These are phyloP conservation scores for Suhomyces bolitotheri DNA, from an alignment of 1,139 yeast genomes.

Conservation along the genomic window DNA sequence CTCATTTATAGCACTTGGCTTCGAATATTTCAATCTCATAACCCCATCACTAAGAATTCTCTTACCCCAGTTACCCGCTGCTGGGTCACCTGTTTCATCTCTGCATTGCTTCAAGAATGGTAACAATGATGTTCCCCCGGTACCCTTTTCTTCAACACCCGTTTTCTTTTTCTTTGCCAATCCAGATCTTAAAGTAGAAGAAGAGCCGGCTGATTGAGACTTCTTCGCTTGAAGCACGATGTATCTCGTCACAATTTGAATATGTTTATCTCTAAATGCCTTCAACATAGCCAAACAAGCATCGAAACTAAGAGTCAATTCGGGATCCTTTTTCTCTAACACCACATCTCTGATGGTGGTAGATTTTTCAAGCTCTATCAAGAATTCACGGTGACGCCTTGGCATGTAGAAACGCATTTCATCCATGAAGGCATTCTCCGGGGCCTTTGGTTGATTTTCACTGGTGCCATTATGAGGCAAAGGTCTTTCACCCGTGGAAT, in stretches of 20 bases:
- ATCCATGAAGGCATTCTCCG: slow-evolving; percentile 61
- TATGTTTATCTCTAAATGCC: slow-evolving; percentile 87
- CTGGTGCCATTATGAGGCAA: slow-evolving; percentile 25
- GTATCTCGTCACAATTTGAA: slow-evolving; percentile 87
- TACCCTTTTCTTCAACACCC: slow-evolving; percentile 64
- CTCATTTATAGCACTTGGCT: slow-evolving; percentile 20
- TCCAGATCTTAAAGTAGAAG: slow-evolving; percentile 60
- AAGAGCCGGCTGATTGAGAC: slow-evolving; percentile 52
- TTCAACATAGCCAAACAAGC: slow-evolving; percentile 90
- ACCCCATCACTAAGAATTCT: slow-evolving; percentile 66
- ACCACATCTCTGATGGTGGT: slow-evolving; percentile 69
- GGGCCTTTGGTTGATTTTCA: slow-evolving; percentile 9
- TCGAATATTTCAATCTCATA: slow-evolving; percentile 45
- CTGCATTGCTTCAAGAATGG: slow-evolving; percentile 94
- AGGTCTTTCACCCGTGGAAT: slow-evolving; percentile 68
- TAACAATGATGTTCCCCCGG: slow-evolving; percentile 90
- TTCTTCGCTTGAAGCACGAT: slow-evolving; percentile 74
- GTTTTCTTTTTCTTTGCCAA: slow-evolving; percentile 51
- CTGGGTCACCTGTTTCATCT: slow-evolving; percentile 92
- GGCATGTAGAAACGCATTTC: slow-evolving; percentile 94
- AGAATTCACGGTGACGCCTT: slow-evolving; percentile 72
- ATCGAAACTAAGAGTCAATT: slow-evolving; percentile 73
- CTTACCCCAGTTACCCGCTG: slow-evolving; percentile 89
- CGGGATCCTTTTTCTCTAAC: slow-evolving; percentile 44
- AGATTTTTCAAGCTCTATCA: slow-evolving; percentile 55